Evolutionary conservation across 805 yeast genomes (phyloP).

Genomic region (Yamadazyma kitorensis): DNA sequence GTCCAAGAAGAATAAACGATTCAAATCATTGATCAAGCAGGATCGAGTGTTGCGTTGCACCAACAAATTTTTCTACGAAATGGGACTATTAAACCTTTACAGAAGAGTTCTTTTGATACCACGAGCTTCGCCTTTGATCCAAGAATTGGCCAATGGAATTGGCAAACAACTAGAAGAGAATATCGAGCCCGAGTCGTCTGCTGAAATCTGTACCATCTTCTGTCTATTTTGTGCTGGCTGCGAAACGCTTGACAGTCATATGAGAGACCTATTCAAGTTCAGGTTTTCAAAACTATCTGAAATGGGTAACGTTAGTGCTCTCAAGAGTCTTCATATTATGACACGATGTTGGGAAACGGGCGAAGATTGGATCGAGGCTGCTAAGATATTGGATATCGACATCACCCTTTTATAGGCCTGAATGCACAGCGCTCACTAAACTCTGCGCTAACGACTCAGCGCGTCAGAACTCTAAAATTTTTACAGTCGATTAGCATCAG

Average conservation of each 20-base stretch:
- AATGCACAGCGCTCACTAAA: background rate
- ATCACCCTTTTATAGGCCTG: slow-evolving; percentile 24
- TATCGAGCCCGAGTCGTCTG: slow-evolving; percentile 46
- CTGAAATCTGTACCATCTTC: slow-evolving; percentile 55
- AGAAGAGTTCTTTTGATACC: slow-evolving; percentile 53
- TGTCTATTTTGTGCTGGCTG: slow-evolving; percentile 59
- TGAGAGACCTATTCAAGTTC: slow-evolving; percentile 33
- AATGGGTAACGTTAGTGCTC: slow-evolving; percentile 42
- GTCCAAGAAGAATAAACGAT: slow-evolving; percentile 4
- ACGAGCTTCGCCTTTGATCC: slow-evolving; percentile 44
- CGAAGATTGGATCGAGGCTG: slow-evolving; percentile 50
- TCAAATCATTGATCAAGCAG: slow-evolving; percentile 22
- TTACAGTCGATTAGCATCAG: background rate
- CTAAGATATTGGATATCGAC: slow-evolving; percentile 40
- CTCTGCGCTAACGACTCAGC: background rate
- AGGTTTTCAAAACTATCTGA: slow-evolving; percentile 42
- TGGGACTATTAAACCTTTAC: slow-evolving; percentile 55
- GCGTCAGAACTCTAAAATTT: background rate
- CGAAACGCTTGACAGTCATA: slow-evolving; percentile 42
- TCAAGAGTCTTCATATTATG: slow-evolving; percentile 48
- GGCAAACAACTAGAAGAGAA: slow-evolving; percentile 32
- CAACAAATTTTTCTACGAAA: slow-evolving; percentile 49
- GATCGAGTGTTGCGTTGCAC: slow-evolving; percentile 42
- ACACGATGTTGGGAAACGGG: slow-evolving; percentile 52
- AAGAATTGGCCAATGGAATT: slow-evolving; percentile 43